phyloP scores from a whole-genome alignment of 192 early-diverging fungal genomes.

The Gigaspora rosea region DNA sequence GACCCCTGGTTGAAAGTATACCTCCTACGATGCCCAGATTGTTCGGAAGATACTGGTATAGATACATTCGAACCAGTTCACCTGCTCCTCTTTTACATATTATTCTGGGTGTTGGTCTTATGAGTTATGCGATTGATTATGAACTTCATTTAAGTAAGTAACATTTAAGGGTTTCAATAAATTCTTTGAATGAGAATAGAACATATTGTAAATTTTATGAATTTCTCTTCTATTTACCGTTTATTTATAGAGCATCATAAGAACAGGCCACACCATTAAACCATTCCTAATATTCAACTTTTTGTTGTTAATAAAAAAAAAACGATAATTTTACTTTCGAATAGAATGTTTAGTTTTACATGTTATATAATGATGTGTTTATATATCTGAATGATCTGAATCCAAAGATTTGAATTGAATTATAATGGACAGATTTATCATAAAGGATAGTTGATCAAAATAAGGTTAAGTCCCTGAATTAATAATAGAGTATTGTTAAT shows the following conservation, averaged over 20 bases:
- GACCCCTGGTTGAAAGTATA: background rate
- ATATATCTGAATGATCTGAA: no score
- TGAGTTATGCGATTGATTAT: constrained; percentile 6
- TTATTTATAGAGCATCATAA: constrained; percentile 16
- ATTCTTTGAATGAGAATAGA: background rate
- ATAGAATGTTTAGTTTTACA: no score
- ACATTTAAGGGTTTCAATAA: background rate
- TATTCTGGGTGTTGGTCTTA: background rate
- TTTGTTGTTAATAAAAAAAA: no score
- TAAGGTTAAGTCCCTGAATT: no score
- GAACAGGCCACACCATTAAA: background rate
- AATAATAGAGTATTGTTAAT: no score
- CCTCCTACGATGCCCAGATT: background rate
- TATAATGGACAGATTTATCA: no score
- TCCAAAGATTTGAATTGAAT: no score
- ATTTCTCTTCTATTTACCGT: background rate
- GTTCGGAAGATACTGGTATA: background rate
- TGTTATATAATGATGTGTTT: no score
- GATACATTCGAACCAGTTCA: constrained; percentile 19
- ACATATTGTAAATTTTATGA: background rate
- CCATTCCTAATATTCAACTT: background rate
- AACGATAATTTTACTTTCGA: no score
- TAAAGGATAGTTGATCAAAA: no score
- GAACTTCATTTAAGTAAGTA: constrained; percentile 21
- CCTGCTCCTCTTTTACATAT: constrained; percentile 23